Conservation (phyloP, 495 filamentous ascomycete species). For the Aspergillus affinis region DNA sequence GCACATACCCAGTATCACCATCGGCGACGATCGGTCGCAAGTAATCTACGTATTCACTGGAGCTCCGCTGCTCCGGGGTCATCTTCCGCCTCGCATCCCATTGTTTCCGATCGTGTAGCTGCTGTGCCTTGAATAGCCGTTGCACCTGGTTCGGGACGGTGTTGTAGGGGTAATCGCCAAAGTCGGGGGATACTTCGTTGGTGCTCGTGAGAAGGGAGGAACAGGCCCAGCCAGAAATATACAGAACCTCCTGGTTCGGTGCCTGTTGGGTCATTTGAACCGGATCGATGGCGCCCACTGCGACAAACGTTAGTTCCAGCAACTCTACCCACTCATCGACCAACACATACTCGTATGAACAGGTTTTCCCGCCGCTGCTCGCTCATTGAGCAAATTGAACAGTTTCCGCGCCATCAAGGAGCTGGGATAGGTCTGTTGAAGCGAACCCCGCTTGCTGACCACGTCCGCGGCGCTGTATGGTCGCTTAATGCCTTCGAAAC, state of each 20-base stretch:
- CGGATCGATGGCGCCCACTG: conserved; percentile 96
- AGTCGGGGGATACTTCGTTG: conserved; percentile 95
- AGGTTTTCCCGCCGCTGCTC: conserved; percentile 72
- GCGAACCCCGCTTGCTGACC: conserved; percentile 84
- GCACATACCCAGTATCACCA: conserved; percentile 80
- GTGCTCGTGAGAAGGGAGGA: conserved; percentile 87
- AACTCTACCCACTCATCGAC: neutral
- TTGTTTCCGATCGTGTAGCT: conserved; percentile 93
- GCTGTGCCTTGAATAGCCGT: conserved; percentile 91
- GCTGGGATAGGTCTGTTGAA: conserved; percentile 85
- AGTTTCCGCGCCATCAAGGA: conserved; percentile 92
- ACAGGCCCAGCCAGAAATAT: conserved; percentile 96
- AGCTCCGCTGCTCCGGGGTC: conserved; percentile 65
- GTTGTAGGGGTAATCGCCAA: conserved; percentile 98
- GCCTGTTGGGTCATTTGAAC: conserved; percentile 99
- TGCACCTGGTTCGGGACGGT: conserved; percentile 98
- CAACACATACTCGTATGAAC: conserved; percentile 78
- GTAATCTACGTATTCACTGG: conserved; percentile 84
- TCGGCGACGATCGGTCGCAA: conserved; percentile 95
- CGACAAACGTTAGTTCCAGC: neutral
- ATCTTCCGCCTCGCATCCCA: conserved; percentile 82
- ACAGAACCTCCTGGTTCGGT: conserved; percentile 90
- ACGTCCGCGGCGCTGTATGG: conserved; percentile 90
- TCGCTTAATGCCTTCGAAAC: conserved; percentile 85
- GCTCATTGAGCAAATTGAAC: conserved; percentile 80